These are phyloP conservation scores for Coemansia sp. DNA, from an alignment of 192 early-diverging fungal genomes.

Conservation along the genomic window DNA sequence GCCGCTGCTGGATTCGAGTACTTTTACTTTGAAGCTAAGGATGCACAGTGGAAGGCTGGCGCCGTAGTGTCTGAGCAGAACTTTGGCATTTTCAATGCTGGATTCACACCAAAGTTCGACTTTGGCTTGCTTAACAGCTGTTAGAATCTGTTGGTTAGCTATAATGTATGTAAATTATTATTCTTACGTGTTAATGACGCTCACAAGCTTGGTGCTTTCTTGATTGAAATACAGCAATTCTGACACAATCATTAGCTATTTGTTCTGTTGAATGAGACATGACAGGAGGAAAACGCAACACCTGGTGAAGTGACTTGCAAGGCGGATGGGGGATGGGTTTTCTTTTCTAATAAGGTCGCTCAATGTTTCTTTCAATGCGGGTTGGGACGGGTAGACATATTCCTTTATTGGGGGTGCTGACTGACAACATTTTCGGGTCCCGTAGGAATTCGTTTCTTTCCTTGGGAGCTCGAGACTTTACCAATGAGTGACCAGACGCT, in stretches of 20 bases:
- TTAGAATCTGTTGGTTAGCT: constrained; percentile 1
- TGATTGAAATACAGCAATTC: neutral
- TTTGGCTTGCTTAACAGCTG: constrained; percentile 29
- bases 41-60: constrained; percentile 49
- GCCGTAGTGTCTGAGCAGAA: constrained; percentile 32
- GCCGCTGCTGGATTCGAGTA: constrained; percentile 28
- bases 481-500: no score
- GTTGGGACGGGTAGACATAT: neutral
- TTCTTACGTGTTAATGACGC: neutral
- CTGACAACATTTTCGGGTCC: neutral
- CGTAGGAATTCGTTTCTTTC: neutral
- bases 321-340: no score
- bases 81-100: constrained; percentile 44
- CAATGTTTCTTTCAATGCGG: neutral
- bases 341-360: neutral
- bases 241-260: neutral
- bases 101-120: constrained; percentile 40
- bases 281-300: neutral
- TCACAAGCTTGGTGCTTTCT: neutral
- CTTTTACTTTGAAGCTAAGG: constrained; percentile 59
- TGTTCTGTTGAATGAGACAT: neutral
- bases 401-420: neutral
- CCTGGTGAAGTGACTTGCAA: neutral
- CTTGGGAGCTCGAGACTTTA: neutral
- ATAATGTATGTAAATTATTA: neutral